Evolutionary conservation across 2,329 filamentous ascomycete species (phyloP).

Genomic region (Venturia aucupariae): DNA sequence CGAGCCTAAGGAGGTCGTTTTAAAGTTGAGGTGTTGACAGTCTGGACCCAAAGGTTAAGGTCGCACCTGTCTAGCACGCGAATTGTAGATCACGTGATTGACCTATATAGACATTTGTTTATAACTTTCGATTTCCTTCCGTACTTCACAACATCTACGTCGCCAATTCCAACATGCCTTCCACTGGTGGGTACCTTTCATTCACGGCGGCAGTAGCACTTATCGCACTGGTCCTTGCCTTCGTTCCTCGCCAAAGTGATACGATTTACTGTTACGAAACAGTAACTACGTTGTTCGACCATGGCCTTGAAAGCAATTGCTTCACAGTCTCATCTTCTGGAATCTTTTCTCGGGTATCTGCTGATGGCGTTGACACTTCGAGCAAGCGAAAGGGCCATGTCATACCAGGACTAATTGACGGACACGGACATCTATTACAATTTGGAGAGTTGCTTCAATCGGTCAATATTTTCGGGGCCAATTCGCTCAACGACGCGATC

Average conservation of each 20-base stretch:
- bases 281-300: neutral
- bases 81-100: neutral
- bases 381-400: slow-evolving; percentile 39
- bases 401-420: slow-evolving; percentile 61
- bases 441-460: slow-evolving; percentile 61
- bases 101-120: neutral
- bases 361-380: slow-evolving; percentile 11
- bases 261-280: slow-evolving; percentile 2
- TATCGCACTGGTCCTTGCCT: neutral
- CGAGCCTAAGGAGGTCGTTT: neutral
- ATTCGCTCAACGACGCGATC: slow-evolving; percentile 47
- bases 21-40: no score
- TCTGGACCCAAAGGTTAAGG: neutral
- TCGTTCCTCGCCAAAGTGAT: neutral
- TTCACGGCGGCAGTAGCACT: neutral
- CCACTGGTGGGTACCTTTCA: neutral
- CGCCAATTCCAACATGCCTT: neutral
- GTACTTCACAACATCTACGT: neutral
- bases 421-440: slow-evolving; percentile 57
- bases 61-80: neutral
- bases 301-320: slow-evolving; percentile 31
- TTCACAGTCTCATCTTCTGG: slow-evolving; percentile 45
- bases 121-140: neutral
- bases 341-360: slow-evolving; percentile 41
- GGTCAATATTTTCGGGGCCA: slow-evolving; percentile 52